phyloP scores from a whole-genome alignment of 2,329 filamentous ascomycete genomes.

The Blastomyces emzantsi region DNA sequence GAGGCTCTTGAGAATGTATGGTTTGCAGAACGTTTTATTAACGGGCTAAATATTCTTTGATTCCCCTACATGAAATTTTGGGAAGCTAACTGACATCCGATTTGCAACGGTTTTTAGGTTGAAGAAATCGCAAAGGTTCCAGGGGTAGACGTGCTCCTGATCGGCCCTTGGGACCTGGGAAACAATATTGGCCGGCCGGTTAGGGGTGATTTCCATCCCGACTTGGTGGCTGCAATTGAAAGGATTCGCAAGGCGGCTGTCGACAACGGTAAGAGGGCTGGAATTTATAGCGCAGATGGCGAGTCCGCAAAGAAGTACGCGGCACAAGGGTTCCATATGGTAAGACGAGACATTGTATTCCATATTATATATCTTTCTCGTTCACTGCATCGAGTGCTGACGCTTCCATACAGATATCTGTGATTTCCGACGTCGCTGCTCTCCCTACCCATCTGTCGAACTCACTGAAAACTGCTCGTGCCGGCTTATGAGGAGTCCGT shows the following conservation, averaged over 20 bases:
- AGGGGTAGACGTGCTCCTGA: constrained; percentile 46
- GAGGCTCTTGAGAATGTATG: constrained; percentile 32
- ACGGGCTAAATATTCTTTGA: neutral
- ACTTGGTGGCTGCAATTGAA: constrained; percentile 45
- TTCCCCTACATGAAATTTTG: neutral
- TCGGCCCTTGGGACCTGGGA: constrained; percentile 49
- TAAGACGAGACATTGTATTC: constrained; percentile 23
- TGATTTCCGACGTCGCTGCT: constrained; percentile 39
- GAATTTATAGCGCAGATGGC: constrained; percentile 47
- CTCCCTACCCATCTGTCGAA: constrained; percentile 35
- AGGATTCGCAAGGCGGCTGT: constrained; percentile 44
- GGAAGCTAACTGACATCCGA: neutral
- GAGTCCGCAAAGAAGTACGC: constrained; percentile 45
- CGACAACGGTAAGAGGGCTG: constrained; percentile 45
- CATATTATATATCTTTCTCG: neutral
- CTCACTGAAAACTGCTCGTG: constrained; percentile 28
- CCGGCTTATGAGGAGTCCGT: constrained; percentile 11
- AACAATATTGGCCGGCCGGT: constrained; percentile 50
- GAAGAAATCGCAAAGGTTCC: constrained; percentile 45
- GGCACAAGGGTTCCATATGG: constrained; percentile 48
- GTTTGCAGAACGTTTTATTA: neutral
- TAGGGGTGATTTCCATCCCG: constrained; percentile 39
- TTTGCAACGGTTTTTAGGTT: constrained; percentile 24
- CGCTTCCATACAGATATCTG: constrained; percentile 26
- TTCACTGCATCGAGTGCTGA: constrained; percentile 1